phyloP scores from a whole-genome alignment of 2,329 filamentous ascomycete genomes.

The Tricladium varicosporioides region DNA sequence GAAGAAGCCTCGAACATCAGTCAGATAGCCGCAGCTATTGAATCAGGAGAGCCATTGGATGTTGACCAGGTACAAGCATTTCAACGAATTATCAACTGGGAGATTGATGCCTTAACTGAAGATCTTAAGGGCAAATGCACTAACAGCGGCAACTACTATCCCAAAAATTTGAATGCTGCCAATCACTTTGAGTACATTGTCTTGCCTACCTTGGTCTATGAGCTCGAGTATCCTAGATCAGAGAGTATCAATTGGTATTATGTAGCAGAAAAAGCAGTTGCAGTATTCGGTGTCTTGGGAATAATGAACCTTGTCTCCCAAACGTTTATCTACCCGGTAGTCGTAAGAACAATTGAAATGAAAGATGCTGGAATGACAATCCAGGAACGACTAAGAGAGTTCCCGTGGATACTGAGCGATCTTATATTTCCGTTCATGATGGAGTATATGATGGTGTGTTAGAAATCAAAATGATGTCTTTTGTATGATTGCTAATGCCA shows the following conservation, averaged over 20 bases:
- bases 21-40: slow-evolving; percentile 59
- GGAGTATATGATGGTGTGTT: slow-evolving; percentile 57
- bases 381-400: slow-evolving; percentile 59
- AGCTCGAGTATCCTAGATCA: slow-evolving; percentile 73
- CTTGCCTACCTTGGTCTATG: slow-evolving; percentile 75
- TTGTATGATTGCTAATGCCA: slow-evolving; percentile 6
- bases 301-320: slow-evolving; percentile 80
- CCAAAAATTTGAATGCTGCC: slow-evolving; percentile 61
- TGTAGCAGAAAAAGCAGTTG: slow-evolving; percentile 67
- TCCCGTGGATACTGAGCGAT: slow-evolving; percentile 73
- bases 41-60: slow-evolving; percentile 58
- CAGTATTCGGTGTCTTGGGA: slow-evolving; percentile 70
- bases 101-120: slow-evolving; percentile 61
- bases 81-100: slow-evolving; percentile 60
- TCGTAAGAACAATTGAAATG: slow-evolving; percentile 64
- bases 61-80: slow-evolving; percentile 62
- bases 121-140: slow-evolving; percentile 58
- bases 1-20: slow-evolving; percentile 49
- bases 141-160: slow-evolving; percentile 53
- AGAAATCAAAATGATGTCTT: background rate
- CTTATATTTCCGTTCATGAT: slow-evolving; percentile 77
- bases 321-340: slow-evolving; percentile 73
- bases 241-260: slow-evolving; percentile 72
- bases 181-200: slow-evolving; percentile 73
- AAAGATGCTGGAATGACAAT: slow-evolving; percentile 65